Evolutionary conservation across 345 rosid genomes (phyloP).

Genomic region (Erysimum cheiranthoides): DNA sequence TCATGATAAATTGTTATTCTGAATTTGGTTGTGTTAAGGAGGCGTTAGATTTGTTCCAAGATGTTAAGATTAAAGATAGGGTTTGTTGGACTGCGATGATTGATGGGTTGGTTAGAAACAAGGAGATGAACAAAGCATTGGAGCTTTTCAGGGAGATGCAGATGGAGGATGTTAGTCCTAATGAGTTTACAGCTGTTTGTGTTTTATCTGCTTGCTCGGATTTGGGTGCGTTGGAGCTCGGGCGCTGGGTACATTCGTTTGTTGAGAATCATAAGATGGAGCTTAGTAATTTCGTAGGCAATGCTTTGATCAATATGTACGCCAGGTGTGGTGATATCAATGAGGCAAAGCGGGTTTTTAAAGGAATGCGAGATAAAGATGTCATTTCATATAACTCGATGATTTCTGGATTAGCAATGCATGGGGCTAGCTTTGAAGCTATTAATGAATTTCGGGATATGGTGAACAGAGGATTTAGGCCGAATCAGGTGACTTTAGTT

Average conservation of each 20-base stretch:
- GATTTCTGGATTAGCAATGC: slow-evolving; percentile 67
- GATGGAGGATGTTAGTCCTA: slow-evolving; percentile 51
- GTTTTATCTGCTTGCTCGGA: slow-evolving; percentile 68
- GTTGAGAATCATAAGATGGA: slow-evolving; percentile 47
- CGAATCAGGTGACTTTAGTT: slow-evolving; percentile 61
- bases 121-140: slow-evolving; percentile 63
- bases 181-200: slow-evolving; percentile 65
- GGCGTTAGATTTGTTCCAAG: slow-evolving; percentile 50
- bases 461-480: slow-evolving; percentile 54
- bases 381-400: slow-evolving; percentile 61
- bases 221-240: slow-evolving; percentile 67
- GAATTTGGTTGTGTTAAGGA: slow-evolving; percentile 54
- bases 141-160: slow-evolving; percentile 68
- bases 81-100: slow-evolving; percentile 81
- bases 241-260: slow-evolving; percentile 67
- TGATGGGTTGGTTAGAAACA: slow-evolving; percentile 65
- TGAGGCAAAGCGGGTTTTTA: slow-evolving; percentile 54
- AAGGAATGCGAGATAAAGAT: slow-evolving; percentile 53
- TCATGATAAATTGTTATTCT: slow-evolving; percentile 53
- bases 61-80: slow-evolving; percentile 56
- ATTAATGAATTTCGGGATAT: slow-evolving; percentile 51
- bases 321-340: slow-evolving; percentile 61
- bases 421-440: slow-evolving; percentile 61
- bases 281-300: slow-evolving; percentile 60
- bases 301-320: slow-evolving; percentile 71